phyloP scores from a whole-genome alignment of 1,284 basidiomycete species.

The Marasmius sp. region DNA sequence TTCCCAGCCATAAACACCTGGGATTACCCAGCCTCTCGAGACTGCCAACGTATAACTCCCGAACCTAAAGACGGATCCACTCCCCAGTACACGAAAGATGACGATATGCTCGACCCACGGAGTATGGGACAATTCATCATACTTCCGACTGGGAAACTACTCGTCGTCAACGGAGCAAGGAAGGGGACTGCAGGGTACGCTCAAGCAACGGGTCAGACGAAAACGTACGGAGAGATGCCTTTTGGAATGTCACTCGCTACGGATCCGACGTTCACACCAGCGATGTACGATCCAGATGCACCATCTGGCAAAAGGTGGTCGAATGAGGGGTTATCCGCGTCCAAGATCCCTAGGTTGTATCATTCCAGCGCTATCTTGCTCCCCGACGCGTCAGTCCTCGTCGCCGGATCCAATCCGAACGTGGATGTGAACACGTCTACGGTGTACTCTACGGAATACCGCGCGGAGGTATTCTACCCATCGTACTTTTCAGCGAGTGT shows the following conservation, averaged over 20 bases:
- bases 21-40: constrained; percentile 46
- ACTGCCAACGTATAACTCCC: constrained; percentile 65
- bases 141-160: constrained; percentile 63
- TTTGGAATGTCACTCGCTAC: constrained; percentile 30
- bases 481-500: constrained; percentile 73
- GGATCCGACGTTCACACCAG: constrained; percentile 66
- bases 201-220: constrained; percentile 35
- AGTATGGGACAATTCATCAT: constrained; percentile 77
- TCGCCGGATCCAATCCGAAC: constrained; percentile 93
- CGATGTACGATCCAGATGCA: constrained; percentile 73
- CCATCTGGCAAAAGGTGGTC: constrained; percentile 25
- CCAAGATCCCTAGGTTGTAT: constrained; percentile 76
- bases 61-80: constrained; percentile 57
- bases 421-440: constrained; percentile 73
- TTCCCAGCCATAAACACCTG: constrained; percentile 54
- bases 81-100: constrained; percentile 54
- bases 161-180: constrained; percentile 65
- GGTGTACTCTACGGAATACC: constrained; percentile 82
- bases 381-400: constrained; percentile 81
- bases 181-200: constrained; percentile 64
- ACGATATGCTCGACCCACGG: constrained; percentile 70
- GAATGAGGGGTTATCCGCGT: constrained; percentile 23
- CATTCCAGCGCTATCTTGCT: constrained; percentile 88
- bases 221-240: constrained; percentile 37
- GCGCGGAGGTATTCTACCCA: constrained; percentile 86